Evolutionary conservation across 2,329 filamentous ascomycete species (phyloP).

Genomic region (Fusarium newnesense): DNA sequence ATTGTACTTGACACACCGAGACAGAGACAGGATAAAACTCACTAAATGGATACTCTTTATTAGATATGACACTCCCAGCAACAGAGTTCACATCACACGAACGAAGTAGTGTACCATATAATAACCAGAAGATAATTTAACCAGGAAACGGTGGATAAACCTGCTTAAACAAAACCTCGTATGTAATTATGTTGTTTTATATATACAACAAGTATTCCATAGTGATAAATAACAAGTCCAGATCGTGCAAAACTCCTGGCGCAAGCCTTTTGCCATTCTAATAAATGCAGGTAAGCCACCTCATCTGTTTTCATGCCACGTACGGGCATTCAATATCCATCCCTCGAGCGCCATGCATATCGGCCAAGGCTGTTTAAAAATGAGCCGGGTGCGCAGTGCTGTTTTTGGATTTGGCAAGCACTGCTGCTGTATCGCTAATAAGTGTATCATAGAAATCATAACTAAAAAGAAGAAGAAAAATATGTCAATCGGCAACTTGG

Average conservation of each 20-base stretch:
- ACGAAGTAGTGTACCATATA: not conserved
- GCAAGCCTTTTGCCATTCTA: constrained; percentile 28
- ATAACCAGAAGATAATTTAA: not conserved
- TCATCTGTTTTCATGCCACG: constrained; percentile 14
- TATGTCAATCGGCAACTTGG: not conserved
- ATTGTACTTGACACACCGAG: not conserved
- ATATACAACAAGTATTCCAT: not conserved
- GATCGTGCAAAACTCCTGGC: constrained; percentile 7
- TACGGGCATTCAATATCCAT: not conserved
- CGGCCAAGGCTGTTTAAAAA: not conserved
- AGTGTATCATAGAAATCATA: constrained; percentile 33
- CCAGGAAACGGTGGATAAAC: not conserved
- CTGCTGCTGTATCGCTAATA: not conserved
- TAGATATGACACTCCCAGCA: not conserved
- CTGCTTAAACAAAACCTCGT: not conserved
- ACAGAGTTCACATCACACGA: constrained; percentile 9
- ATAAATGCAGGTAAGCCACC: constrained; percentile 30
- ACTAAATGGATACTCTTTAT: constrained; percentile 3
- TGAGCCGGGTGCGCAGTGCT: constrained; percentile 1
- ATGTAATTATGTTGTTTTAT: not conserved
- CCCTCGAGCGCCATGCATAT: constrained; percentile 7
- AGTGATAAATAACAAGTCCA: not conserved
- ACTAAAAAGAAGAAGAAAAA: not conserved
- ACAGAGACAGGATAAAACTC: not conserved
- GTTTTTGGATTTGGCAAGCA: constrained; percentile 1